phyloP scores from a whole-genome alignment of 78 protist species.

The Ministeria vibrans region DNA sequence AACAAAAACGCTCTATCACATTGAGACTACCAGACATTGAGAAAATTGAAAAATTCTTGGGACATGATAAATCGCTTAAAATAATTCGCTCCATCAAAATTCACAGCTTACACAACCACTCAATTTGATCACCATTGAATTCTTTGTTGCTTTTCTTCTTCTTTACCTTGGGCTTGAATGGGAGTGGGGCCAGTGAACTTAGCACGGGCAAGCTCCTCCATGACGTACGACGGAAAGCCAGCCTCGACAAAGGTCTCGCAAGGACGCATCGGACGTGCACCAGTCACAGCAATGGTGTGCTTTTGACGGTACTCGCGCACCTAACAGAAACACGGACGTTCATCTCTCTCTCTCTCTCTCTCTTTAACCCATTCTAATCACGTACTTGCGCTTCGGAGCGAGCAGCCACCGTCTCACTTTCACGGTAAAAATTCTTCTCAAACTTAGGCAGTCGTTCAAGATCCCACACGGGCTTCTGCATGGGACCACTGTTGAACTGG shows the following conservation, averaged over 20 bases:
- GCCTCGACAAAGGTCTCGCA: slow-evolving; percentile 45
- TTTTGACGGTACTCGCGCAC: slow-evolving; percentile 8
- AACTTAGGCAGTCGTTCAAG: background rate
- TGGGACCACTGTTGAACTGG: background rate
- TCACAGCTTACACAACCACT: too few species aligned
- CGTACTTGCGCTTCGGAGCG: background rate
- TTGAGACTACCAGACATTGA: too few species aligned
- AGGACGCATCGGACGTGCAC: slow-evolving; percentile 30
- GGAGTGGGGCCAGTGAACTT: slow-evolving; percentile 88
- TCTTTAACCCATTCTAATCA: too few species aligned
- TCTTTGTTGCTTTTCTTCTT: too few species aligned
- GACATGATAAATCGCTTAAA: too few species aligned
- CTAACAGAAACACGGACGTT: too few species aligned
- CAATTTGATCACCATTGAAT: too few species aligned
- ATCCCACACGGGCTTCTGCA: background rate
- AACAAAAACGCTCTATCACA: too few species aligned
- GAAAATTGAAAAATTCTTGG: too few species aligned
- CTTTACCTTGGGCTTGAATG: slow-evolving; percentile 89
- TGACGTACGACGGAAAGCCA: slow-evolving; percentile 29
- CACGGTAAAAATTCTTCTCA: slow-evolving; percentile 49
- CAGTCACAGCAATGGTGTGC: background rate
- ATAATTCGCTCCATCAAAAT: too few species aligned
- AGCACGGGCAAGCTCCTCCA: background rate
- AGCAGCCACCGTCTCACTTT: slow-evolving; percentile 8
- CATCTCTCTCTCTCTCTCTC: slow-evolving; percentile 2